Evolutionary conservation across 495 filamentous ascomycete genomes (phyloP), one percentile per base, ranked within the genome.

Genomic region (Lophium mytilinum): DNA sequence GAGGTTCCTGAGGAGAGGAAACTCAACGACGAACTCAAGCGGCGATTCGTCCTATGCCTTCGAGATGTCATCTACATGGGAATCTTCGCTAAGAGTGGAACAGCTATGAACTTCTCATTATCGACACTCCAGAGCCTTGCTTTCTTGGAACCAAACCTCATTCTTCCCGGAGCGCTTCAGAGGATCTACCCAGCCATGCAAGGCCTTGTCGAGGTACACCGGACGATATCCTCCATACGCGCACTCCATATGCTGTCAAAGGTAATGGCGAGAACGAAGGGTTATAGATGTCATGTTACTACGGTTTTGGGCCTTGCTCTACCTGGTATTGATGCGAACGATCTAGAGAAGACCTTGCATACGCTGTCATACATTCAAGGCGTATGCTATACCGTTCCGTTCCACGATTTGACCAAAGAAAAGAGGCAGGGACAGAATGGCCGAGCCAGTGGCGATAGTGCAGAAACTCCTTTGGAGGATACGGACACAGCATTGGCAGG

Each of bases 31-130:
- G 81, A 82, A 30, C 65, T 99, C 51, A 96, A 92, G 76, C 80
- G 76, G 61, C 83, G 94, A 36, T 97, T 99, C 68, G 94, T 99
- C 36, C 73, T 95, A 48, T 88, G 90, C 65, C 66, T 99, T 56
- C 83, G 85, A 65, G 93, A 97, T 56, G 93, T 97, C 40, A 87
- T 88, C 24, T 99, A 96, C 71, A 96, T 97, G 93, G 93, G 94
- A 19, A 89, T 99, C 48, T 99, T 95, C 66, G 83, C 91, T 36
- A 98, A 99, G 74, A 94, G 90, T 71, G 83, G 83, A 47, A 87
- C 87, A 37, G 87, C 92, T 1, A 88, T 96, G 75, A 92, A 83
- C 63, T 95, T 90, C 72, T 90, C 90, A 52, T 79, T 96, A 41
- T 92, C 88, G 9, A 87, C 90, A 4, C 76, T 99, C 51, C 92